These are phyloP conservation scores for Aschersonia sp. DNA, from an alignment of 2,329 filamentous ascomycete species.

Conservation along the genomic window DNA sequence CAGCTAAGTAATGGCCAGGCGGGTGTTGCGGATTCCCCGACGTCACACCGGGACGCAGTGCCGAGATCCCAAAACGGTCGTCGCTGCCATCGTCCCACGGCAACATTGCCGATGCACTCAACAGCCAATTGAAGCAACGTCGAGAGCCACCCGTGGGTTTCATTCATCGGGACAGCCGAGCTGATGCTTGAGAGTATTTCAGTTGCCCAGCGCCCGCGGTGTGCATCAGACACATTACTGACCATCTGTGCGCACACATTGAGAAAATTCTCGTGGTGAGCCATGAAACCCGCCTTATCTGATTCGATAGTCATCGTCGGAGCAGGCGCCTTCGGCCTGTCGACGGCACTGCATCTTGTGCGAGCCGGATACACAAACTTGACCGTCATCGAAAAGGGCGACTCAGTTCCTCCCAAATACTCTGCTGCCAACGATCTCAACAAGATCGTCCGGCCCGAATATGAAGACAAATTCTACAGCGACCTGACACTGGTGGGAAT, in stretches of 20 bases:
- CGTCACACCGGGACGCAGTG: too few species aligned
- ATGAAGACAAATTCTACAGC: constrained; percentile 42
- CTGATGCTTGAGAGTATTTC: too few species aligned
- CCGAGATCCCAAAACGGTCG: too few species aligned
- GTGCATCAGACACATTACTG: not conserved
- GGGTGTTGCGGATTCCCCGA: too few species aligned
- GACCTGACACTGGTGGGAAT: constrained; percentile 32
- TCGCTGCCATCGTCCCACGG: too few species aligned
- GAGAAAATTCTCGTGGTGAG: not conserved
- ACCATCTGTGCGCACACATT: not conserved
- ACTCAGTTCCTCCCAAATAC: constrained; percentile 23
- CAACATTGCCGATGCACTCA: too few species aligned
- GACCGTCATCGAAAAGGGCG: constrained; percentile 29
- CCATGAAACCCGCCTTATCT: not conserved
- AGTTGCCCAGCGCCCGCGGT: not conserved
- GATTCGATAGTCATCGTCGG: constrained; percentile 19
- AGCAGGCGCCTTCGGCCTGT: constrained; percentile 34
- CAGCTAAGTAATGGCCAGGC: too few species aligned
- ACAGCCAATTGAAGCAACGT: too few species aligned
- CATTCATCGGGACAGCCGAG: too few species aligned
- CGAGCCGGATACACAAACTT: constrained; percentile 28
- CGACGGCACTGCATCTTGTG: constrained; percentile 31
- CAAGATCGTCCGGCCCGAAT: constrained; percentile 46
- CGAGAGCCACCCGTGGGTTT: too few species aligned
- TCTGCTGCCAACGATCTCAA: constrained; percentile 47